Base-by-base conservation (phyloP, 2,329 filamentous ascomycete species). In the Xylariaceae sp. region DNA sequence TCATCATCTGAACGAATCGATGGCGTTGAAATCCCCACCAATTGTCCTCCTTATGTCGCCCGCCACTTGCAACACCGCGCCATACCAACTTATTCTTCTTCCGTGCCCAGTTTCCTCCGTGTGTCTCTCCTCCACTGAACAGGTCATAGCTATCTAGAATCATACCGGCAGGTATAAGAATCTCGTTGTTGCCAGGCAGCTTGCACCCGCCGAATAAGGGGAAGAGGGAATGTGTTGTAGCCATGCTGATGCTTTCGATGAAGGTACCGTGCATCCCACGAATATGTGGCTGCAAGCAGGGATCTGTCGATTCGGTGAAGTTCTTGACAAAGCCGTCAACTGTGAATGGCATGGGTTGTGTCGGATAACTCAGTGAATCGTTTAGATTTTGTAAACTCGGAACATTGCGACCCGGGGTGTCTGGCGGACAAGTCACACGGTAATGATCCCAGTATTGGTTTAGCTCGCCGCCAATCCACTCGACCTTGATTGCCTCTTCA, bases 21-120 rank as follows among this genome's bases (percentile, higher is more conserved):
- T 88, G 87, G 19, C 88, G 84, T 52, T 90, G 87, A 63, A 89
- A 88, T n/a, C 82, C 81, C 46, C 78, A 80, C 87, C 87, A 91
- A 60, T 81, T 87, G 31, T 84, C 67, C 6, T 67, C 64, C 40
- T 71, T 73, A 26, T 76, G 70, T 23, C 76, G 75, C 3, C 85
- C 86, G 6, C 85, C 86, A 11, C 85, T 86, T 5, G 82, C 85
- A 4, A 83, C 81, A 37, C 87, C 87, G 33, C 87, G 83, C 87
- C 87, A 89, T 45, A 87, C 73, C 44, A 87, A 71, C 5, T 71
- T 74, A 52, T 82, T 76, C 33, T 75, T 73, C 70, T 89, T 89
- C 24, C 77, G 68, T 4, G 76, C 72, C 87, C 87, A 89, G 8
- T 75, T 68, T 7, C 80, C 74, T 43, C 87, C 86, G 54, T 81